These are phyloP conservation scores for Candida gorgasii DNA, from an alignment of 805 yeast genomes.

Conservation along the genomic window DNA sequence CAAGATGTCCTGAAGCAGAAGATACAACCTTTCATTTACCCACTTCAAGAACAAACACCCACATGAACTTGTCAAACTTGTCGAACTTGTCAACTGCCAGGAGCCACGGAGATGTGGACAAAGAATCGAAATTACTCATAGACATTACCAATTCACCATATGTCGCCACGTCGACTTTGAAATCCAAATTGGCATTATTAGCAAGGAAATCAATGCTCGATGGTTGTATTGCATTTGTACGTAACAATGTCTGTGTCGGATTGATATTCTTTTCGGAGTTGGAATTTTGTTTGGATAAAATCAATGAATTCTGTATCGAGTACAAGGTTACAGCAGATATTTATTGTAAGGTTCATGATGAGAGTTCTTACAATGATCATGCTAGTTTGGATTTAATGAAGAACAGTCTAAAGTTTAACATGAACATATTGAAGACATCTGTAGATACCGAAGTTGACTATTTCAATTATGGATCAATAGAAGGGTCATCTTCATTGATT, in stretches of 20 bases:
- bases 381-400: background rate
- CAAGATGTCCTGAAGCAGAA: background rate
- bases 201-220: slow-evolving; percentile 47
- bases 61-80: too few relatives aligned
- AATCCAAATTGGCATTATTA: slow-evolving; percentile 34
- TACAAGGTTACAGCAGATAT: slow-evolving; percentile 29
- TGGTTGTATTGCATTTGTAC: slow-evolving; percentile 53
- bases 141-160: slow-evolving; percentile 39
- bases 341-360: slow-evolving; percentile 26
- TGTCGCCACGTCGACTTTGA: slow-evolving; percentile 31
- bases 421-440: slow-evolving; percentile 10
- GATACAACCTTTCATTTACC: too few relatives aligned
- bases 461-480: slow-evolving; percentile 24
- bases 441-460: slow-evolving; percentile 22
- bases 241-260: slow-evolving; percentile 40
- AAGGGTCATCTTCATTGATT: slow-evolving; percentile 7
- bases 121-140: slow-evolving; percentile 22
- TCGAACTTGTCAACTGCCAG: too few relatives aligned
- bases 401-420: slow-evolving; percentile 10
- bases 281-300: slow-evolving; percentile 50
- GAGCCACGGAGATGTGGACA: slow-evolving; percentile 17
- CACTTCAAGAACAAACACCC: too few relatives aligned
- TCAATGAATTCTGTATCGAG: slow-evolving; percentile 29
- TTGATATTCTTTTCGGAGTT: slow-evolving; percentile 51
- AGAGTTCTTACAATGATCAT: slow-evolving; percentile 9